A percentile compares a stretch with the other conserved stretches of the same genome.
phyloP scores from a whole-genome alignment of 345 rosid genomes.

The Eucalyptus albens region DNA sequence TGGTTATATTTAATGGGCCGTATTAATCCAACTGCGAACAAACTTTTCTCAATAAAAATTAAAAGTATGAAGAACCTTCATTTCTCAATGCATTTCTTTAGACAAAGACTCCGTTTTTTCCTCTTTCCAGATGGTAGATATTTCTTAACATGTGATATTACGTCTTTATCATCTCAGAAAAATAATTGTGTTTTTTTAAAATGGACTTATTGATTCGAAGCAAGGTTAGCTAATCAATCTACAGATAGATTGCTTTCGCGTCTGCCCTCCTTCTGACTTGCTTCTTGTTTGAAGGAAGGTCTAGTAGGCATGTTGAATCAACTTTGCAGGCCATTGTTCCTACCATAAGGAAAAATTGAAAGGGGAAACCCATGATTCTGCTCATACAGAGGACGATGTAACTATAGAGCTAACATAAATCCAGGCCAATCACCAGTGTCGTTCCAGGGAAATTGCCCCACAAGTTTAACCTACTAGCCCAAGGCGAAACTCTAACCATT shows the following conservation, averaged over 20 bases:
- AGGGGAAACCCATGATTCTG: not conserved
- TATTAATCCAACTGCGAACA: not conserved
- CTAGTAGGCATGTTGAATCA: not conserved
- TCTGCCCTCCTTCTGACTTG: not conserved
- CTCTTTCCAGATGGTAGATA: not conserved
- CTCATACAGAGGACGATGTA: not conserved
- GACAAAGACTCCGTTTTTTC: not conserved
- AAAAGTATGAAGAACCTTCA: not conserved
- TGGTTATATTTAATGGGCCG: not conserved
- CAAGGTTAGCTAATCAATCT: too few relatives aligned
- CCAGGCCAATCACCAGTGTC: not conserved
- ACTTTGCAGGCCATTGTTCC: not conserved
- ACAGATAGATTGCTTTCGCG: not conserved
- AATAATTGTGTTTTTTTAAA: not conserved
- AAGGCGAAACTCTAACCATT: not conserved
- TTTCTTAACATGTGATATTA: not conserved
- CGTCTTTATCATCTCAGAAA: not conserved
- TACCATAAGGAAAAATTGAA: not conserved
- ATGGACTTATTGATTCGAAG: not conserved
- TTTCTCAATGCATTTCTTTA: not conserved
- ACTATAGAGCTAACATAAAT: not conserved
- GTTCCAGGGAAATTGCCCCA: not conserved
- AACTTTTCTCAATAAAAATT: not conserved
- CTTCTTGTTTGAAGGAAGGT: not conserved
- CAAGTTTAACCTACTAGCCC: not conserved